Evolutionary conservation across 306 rosid genomes (phyloP), one percentile per base, ranked within the genome.

Genomic region (Chamaecrista fasciculata): DNA sequence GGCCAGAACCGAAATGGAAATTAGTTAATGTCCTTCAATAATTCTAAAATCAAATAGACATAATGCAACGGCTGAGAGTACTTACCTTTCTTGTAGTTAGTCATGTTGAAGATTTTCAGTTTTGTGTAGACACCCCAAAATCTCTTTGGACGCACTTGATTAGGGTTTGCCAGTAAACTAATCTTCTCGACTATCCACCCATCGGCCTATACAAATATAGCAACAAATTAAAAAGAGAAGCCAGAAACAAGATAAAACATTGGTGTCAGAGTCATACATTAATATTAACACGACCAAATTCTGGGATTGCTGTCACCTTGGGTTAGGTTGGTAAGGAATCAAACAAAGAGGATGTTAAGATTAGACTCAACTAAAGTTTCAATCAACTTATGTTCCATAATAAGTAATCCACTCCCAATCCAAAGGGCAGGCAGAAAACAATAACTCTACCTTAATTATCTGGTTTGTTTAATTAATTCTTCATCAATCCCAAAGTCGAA

Each of bases 91-190:
- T 77, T 85, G 81, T 95, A 95, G 61, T 87, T 69, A 64, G 95
- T 95, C 99, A 95, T 89, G 88, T 95, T 94, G 77, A 95, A 95
- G 37, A 95, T 86, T 75, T 86, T 95, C 60, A 95, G 83, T 88
- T 95, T 95, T 4, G 99, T 95, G 73, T 95, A 95, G 59, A 95
- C 97, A 78, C 99, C 97, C 99, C 99, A 95, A 79, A 95, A 95
- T 64, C 99, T 87, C 80, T 69, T 85, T 0, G 99, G 99, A 62
- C 92, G 91, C 9, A 91, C 88, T 72, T 89, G 92, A 83, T 95
- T 95, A 37, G 99, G 99, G 73, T 95, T 95, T 25, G 91, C 97
- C 80, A 95, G 81, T 58, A 95, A 84, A 79, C 79, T 95, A 71
- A 95, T 95, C 87, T 81, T 86, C 84, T 89, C 87, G 76, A 95